Percentiles rank a stretch among this genome's conserved stretches.
Conservation (phyloP, 495 filamentous ascomycete species). For the Neurospora cerealis region DNA sequence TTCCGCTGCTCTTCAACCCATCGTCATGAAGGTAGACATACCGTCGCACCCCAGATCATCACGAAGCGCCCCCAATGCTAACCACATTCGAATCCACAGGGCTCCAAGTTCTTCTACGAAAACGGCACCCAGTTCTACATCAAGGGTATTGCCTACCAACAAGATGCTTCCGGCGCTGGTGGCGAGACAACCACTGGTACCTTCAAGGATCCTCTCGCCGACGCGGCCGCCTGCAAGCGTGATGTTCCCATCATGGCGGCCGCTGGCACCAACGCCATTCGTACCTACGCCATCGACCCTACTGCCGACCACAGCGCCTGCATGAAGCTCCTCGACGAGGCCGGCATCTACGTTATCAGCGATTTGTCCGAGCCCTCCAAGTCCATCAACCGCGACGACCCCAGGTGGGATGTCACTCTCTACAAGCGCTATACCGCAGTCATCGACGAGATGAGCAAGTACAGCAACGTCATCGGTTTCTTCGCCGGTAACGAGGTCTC, state of each 20-base stretch:
- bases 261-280: conserved; percentile 80
- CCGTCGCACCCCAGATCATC: neutral
- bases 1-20: conserved; percentile 53
- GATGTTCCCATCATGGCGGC: conserved; percentile 74
- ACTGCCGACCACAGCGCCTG: conserved; percentile 66
- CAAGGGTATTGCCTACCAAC: conserved; percentile 82
- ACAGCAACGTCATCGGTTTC: conserved; percentile 87
- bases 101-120: conserved; percentile 54
- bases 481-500: conserved; percentile 96
- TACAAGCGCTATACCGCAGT: conserved; percentile 75
- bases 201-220: conserved; percentile 60
- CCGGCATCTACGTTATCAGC: conserved; percentile 89
- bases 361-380: conserved; percentile 70
- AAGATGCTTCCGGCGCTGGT: conserved; percentile 37
- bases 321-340: conserved; percentile 72
- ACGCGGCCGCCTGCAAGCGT: conserved; percentile 57
- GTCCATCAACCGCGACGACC: conserved; percentile 76
- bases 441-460: conserved; percentile 66
- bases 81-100: conserved; percentile 16
- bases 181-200: conserved; percentile 27
- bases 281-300: conserved; percentile 87
- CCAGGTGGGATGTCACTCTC: conserved; percentile 65
- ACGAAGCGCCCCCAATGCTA: neutral
- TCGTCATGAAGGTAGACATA: conserved; percentile 52
- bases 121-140: conserved; percentile 75